Evolutionary conservation across 257 asterid genomes (phyloP).

Genomic region (Salvia splendens): DNA sequence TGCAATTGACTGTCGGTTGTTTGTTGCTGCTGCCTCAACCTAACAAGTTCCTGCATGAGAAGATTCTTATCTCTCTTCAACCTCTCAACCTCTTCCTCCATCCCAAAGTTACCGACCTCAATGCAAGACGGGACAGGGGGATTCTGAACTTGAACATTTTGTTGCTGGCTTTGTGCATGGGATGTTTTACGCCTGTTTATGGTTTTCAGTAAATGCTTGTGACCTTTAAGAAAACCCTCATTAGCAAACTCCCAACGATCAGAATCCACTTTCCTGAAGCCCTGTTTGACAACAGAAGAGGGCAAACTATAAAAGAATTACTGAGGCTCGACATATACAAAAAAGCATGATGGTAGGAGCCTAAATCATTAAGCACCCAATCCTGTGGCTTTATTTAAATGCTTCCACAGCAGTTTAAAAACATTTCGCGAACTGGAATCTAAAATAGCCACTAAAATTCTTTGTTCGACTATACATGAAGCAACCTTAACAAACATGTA

Average conservation of each 20-base stretch:
- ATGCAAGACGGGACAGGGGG: conserved; percentile 56
- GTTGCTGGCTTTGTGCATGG: conserved; percentile 50
- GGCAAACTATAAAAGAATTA: conserved; percentile 49
- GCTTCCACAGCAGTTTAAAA: not conserved
- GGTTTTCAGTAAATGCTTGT: conserved; percentile 56
- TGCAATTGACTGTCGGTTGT: conserved; percentile 65
- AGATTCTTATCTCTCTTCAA: conserved; percentile 74
- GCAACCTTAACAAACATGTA: no score
- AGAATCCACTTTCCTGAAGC: conserved; percentile 72
- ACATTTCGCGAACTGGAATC: no score
- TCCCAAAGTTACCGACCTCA: conserved; percentile 66
- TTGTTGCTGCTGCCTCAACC: conserved; percentile 81
- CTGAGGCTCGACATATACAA: conserved; percentile 32
- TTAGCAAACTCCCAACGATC: conserved; percentile 68
- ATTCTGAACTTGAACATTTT: conserved; percentile 39
- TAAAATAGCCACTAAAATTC: no score
- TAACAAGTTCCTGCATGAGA: conserved; percentile 83
- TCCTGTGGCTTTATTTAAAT: not conserved
- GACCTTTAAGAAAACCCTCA: conserved; percentile 66
- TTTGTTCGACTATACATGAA: no score
- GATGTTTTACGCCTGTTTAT: conserved; percentile 67
- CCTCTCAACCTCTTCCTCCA: conserved; percentile 72
- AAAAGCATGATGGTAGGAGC: not conserved
- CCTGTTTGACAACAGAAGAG: conserved; percentile 47
- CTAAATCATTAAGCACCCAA: conserved; percentile 1